Conservation (phyloP, 306 rosid species). For the Bauhinia variegata region DNA sequence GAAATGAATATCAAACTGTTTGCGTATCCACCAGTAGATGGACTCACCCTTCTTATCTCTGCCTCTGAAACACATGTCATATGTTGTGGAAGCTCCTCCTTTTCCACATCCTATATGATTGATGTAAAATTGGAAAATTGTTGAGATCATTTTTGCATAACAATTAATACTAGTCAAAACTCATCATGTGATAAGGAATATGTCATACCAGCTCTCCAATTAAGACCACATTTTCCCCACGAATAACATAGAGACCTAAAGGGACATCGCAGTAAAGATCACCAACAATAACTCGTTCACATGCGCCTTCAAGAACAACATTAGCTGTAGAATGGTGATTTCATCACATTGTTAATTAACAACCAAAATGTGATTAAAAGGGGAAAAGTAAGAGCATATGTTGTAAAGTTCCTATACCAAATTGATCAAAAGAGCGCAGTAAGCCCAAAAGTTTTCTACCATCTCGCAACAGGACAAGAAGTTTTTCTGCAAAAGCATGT, state of each 20-base stretch:
- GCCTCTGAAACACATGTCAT: conserved; percentile 77
- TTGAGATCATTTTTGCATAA: conserved; percentile 13
- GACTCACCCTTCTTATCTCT: conserved; percentile 73
- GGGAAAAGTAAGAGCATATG: background rate
- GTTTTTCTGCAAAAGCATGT: conserved; percentile 62
- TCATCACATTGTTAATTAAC: conserved; percentile 19
- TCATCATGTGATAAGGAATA: conserved; percentile 16
- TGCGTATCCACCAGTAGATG: conserved; percentile 18
- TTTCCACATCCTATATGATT: conserved; percentile 65
- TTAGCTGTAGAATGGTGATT: conserved; percentile 60
- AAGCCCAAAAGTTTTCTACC: conserved; percentile 81
- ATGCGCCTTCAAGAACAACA: conserved; percentile 84
- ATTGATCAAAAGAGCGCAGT: conserved; percentile 93
- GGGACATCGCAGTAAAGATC: conserved; percentile 88
- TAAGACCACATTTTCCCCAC: conserved; percentile 91
- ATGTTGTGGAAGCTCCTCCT: conserved; percentile 88
- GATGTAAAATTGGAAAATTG: conserved; percentile 19
- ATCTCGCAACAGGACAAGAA: conserved; percentile 86
- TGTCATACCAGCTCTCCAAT: conserved; percentile 89
- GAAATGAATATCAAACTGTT: conserved; percentile 7
- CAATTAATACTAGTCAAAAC: conserved; percentile 6
- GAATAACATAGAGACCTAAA: conserved; percentile 82
- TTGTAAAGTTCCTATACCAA: conserved; percentile 46
- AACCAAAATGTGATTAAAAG: conserved; percentile 4
- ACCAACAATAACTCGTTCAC: conserved; percentile 87